phyloP scores from a whole-genome alignment of 139 green algal species.

The Astrephomene gubernaculifera region DNA sequence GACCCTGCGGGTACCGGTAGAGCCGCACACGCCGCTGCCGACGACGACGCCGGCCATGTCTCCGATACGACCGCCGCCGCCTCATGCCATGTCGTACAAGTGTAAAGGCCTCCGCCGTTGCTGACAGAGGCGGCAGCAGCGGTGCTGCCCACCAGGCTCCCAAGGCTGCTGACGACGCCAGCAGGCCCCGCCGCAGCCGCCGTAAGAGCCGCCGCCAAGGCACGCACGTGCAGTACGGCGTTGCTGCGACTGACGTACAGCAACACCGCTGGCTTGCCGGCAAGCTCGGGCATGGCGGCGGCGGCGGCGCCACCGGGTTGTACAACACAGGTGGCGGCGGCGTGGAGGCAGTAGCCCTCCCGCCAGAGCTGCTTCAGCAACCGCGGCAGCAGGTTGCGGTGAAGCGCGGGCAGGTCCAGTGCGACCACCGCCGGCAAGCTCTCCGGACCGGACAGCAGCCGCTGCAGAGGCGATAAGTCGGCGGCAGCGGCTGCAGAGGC shows the following conservation, averaged over 20 bases:
- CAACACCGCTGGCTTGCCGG: slow-evolving; percentile 18
- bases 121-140: neutral
- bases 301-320: neutral
- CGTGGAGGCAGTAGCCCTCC: slow-evolving; percentile 34
- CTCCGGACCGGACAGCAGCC: slow-evolving; percentile 15
- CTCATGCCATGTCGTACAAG: slow-evolving; percentile 10
- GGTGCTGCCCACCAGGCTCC: too few species aligned
- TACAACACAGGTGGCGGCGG: neutral
- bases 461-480: neutral
- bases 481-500: neutral
- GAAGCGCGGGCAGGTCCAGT: neutral
- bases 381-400: slow-evolving; percentile 39
- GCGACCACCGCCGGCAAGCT: slow-evolving; percentile 9
- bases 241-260: slow-evolving; percentile 47
- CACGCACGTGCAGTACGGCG: slow-evolving; percentile 23
- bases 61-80: neutral
- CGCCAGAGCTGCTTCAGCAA: slow-evolving; percentile 35
- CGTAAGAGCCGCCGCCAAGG: neutral
- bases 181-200: neutral
- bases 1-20: too few species aligned
- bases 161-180: neutral
- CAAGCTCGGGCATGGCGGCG: slow-evolving; percentile 22
- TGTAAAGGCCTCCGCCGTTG: neutral
- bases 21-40: too few species aligned
- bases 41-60: slow-evolving; percentile 25